Conservation (phyloP, 2,329 filamentous ascomycete genomes). For the Lojkania enalia region DNA sequence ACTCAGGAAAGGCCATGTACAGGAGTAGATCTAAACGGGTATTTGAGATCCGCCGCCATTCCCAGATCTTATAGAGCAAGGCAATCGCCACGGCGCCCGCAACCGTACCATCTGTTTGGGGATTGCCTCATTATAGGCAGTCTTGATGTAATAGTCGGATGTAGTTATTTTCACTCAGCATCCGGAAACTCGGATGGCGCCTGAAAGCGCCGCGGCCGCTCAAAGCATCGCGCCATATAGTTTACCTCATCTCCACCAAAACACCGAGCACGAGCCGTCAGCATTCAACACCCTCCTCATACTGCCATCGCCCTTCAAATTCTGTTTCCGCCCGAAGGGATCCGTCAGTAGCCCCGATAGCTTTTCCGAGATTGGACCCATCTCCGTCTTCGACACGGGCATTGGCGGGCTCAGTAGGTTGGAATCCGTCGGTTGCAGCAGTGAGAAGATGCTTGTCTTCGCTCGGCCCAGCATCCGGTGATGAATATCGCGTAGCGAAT, state of each 20-base stretch:
- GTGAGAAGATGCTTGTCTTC: constrained; percentile 41
- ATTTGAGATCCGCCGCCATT: no score
- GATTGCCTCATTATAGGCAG: no score
- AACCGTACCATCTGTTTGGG: no score
- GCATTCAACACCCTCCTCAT: constrained; percentile 36
- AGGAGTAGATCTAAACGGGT: no score
- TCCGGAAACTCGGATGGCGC: no score
- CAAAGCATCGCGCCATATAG: no score
- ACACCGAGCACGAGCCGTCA: constrained; percentile 38
- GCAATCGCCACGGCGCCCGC: no score
- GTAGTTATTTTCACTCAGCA: no score
- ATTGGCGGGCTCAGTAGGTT: constrained; percentile 30
- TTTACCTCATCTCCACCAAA: constrained; percentile 44
- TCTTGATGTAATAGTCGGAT: no score
- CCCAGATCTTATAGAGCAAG: no score
- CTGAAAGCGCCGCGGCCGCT: no score
- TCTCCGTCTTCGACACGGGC: constrained; percentile 36
- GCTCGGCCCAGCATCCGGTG: constrained; percentile 35
- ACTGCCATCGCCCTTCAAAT: constrained; percentile 21
- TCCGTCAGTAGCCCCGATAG: constrained; percentile 38
- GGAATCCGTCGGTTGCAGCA: constrained; percentile 30
- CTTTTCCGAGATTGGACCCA: constrained; percentile 42
- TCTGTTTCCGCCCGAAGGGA: constrained; percentile 41
- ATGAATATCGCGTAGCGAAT: constrained; percentile 36
- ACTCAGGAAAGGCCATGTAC: no score